Base-by-base conservation (phyloP, 176 grass and related monocot species). In the Carex pumila region DNA sequence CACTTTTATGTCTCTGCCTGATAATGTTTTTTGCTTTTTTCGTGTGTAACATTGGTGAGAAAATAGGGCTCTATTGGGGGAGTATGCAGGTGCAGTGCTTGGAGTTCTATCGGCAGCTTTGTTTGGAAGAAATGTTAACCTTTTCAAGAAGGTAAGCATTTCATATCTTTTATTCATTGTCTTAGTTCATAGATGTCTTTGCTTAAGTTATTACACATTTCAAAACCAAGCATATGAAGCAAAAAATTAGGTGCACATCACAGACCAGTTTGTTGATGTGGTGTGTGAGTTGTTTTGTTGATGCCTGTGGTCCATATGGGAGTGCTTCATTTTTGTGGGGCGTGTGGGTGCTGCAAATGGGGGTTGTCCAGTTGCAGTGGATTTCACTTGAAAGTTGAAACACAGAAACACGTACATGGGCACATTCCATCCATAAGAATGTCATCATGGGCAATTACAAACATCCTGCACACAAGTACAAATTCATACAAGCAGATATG, bases 21-120 rank as follows among this genome's bases (percentile, higher is more conserved):
- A 63, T 81, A 62, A 14, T 31, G 57, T 65, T 81, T 12, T 21
- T 22, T 65, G 11, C 15, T 80, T 59, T 81, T 47, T 92, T 92
- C 52, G 86, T 30, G 68, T 25, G 86, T 72, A 82, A 88, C 69
- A 67, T 82, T 80, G 49, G 87, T 90, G 89, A 84, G 81, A 67
- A 29, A 84, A 69, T 89, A 99, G 96, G n/a, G 72, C 93, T 83
- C 77, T 99, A 81, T 82, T 95, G 81, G 93, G 89, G 19, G 93
- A 99, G 85, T 99, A 99, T 84, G 89, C 96, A 72, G 96, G 96
- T 89, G 96, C 96, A 52, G 85, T 95, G 83, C 92, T 99, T 90
- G 96, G 96, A 89, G 93, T 99, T 89, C 88, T 98, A 65, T 98
- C 96, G 71, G 91, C 93, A 71, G 85, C 86, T 86, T 95, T 98